Evolutionary conservation across 2,329 filamentous ascomycete species (phyloP).

Genomic region (Sporothrix dimorphospora): DNA sequence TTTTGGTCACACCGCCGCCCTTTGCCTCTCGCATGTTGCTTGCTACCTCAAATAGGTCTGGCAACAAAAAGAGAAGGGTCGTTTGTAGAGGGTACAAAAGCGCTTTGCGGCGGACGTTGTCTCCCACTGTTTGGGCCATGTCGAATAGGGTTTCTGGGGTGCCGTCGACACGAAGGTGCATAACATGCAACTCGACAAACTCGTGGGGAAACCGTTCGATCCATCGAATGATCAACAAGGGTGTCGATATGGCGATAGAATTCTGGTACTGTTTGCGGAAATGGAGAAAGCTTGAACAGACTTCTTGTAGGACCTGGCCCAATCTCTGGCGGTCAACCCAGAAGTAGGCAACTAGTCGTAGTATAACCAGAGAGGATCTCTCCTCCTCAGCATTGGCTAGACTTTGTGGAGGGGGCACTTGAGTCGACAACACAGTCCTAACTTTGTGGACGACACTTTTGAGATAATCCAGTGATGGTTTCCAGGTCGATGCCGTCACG

Average conservation of each 20-base stretch:
- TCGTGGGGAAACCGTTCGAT: constrained; percentile 66
- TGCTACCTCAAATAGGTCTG: constrained; percentile 71
- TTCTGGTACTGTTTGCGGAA: constrained; percentile 67
- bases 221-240: constrained; percentile 66
- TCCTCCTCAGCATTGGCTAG: constrained; percentile 54
- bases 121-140: constrained; percentile 65
- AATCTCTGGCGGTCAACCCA: constrained; percentile 68
- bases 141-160: constrained; percentile 70
- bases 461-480: constrained; percentile 61
- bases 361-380: constrained; percentile 54
- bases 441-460: constrained; percentile 56
- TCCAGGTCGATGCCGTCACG: constrained; percentile 67
- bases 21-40: constrained; percentile 68
- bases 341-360: constrained; percentile 64
- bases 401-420: constrained; percentile 45
- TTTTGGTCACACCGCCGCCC: constrained; percentile 65
- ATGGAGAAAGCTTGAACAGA: constrained; percentile 68
- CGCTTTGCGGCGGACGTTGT: constrained; percentile 58
- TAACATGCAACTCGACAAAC: constrained; percentile 65
- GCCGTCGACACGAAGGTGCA: constrained; percentile 64
- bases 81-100: constrained; percentile 66
- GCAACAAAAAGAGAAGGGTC: constrained; percentile 63
- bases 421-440: constrained; percentile 48
- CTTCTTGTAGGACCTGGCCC: constrained; percentile 64
- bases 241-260: constrained; percentile 63